Evolutionary conservation across 2,329 filamentous ascomycete species (phyloP).

Genomic region (Cladobotryum protrusum): DNA sequence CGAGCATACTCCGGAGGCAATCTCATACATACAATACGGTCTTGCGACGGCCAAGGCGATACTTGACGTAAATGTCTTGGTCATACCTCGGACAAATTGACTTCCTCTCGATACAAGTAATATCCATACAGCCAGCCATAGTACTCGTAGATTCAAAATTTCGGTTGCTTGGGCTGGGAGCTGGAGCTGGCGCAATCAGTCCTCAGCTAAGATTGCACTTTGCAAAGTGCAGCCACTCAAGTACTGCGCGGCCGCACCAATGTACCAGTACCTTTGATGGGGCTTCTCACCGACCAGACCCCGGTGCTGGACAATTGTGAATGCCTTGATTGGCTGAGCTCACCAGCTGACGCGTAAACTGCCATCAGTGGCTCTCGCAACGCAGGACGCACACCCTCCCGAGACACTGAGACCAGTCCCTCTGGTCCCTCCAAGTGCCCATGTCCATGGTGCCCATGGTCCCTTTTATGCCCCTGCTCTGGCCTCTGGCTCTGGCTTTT

Average conservation of each 20-base stretch:
- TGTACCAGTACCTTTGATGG: conserved; percentile 24
- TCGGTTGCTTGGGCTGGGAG: too few relatives aligned
- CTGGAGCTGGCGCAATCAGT: too few relatives aligned
- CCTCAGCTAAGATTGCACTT: too few relatives aligned
- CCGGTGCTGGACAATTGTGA: conserved; percentile 16
- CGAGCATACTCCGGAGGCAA: too few relatives aligned
- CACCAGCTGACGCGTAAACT: conserved; percentile 34
- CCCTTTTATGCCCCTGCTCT: conserved; percentile 24
- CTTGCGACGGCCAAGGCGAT: too few relatives aligned
- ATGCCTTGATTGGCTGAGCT: conserved; percentile 24
- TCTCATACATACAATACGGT: too few relatives aligned
- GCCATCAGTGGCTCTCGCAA: conserved; percentile 17
- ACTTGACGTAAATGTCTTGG: too few relatives aligned
- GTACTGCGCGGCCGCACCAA: conserved; percentile 11
- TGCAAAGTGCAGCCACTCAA: neutral
- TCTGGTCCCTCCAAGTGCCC: neutral
- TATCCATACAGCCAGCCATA: too few relatives aligned
- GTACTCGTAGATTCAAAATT: too few relatives aligned
- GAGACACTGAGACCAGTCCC: conserved; percentile 23
- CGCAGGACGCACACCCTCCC: conserved; percentile 23
- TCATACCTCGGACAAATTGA: neutral
- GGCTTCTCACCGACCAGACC: conserved; percentile 12
- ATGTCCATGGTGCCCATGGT: too few relatives aligned
- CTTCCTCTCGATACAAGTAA: neutral
- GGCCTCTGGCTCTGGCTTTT: neutral